Evolutionary conservation across 1,284 basidiomycete genomes (phyloP), one percentile per base, ranked within the genome.

Genomic region (Austroboletus rostrupii): DNA sequence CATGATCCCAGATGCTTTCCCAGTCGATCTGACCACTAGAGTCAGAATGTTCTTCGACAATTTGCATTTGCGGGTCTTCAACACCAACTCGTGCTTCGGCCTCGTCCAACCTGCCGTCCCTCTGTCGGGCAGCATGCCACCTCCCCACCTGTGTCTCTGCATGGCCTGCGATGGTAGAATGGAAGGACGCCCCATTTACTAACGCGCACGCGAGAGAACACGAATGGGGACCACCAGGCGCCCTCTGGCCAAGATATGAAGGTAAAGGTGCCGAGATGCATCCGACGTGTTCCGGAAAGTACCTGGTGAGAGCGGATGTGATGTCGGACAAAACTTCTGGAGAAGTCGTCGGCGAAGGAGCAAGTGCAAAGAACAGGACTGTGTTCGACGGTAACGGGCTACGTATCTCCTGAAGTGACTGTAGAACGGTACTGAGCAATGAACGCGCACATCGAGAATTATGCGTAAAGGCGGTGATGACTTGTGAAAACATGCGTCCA

Each of bases 111-210:
- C 11, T 29, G 7, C 12, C 12, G 12, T 11, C 12, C 40, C 21
- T 63, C 48, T 52, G 55, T 48, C 73, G 64, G 44, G 78, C 74
- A 19, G 81, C 73, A 60, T 84, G 79, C 81, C 81, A 81, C 40
- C 83, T 72, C 20, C 87, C 87, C 8, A 89, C 85, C 55, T 85
- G 81, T 2, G 75, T 66, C n/a, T 75, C 69, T 23, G 68, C 65
- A 40, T 69, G 69, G 10, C 87, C 85, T 1, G 77, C 74, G 45
- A 88, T 77, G 0, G 72, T 75, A 6, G 85, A 87, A 19, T 76
- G 71, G 55, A 87, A 87, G 0, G 75, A 66, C 2, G 71, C 66
- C 0, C 68, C 61, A 38, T 79, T 71, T 29, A 66, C 53, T 19
- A 58, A 81, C 75, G 42, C 77, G 52, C 37, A 77, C 72, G 36